These are phyloP conservation scores for Rhodosorus marinus DNA, from an alignment of 23 red algal species.

Conservation along the genomic window DNA sequence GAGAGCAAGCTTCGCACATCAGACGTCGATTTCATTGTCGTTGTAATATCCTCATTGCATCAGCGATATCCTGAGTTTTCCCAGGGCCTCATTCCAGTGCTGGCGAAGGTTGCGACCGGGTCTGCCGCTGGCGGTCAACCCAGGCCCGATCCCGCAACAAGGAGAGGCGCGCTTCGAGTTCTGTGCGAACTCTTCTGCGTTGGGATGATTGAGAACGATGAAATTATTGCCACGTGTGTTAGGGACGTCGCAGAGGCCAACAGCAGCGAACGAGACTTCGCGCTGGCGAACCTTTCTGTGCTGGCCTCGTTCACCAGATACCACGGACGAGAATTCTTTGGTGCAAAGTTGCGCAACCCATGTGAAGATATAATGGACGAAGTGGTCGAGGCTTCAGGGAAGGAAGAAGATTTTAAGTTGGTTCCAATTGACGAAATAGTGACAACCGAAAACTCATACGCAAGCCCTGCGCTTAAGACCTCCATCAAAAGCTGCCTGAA, in stretches of 20 bases:
- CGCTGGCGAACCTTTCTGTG: background rate
- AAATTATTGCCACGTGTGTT: background rate
- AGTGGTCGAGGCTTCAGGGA: background rate
- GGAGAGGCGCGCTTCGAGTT: background rate
- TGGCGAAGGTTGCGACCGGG: background rate
- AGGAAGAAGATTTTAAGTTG: too few species aligned
- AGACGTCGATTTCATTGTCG: constrained; percentile 30
- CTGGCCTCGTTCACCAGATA: background rate
- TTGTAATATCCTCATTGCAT: constrained; percentile 31
- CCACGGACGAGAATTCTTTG: background rate
- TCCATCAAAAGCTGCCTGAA: too few species aligned
- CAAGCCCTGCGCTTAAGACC: too few species aligned
- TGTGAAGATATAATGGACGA: background rate
- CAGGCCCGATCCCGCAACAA: too few species aligned
- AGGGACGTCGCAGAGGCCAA: background rate
- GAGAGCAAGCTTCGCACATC: constrained; percentile 30
- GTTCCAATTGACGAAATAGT: too few species aligned
- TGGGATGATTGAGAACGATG: background rate
- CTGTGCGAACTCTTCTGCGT: background rate
- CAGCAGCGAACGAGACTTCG: background rate
- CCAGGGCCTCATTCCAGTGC: background rate
- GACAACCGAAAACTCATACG: too few species aligned
- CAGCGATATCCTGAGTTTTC: constrained; percentile 57
- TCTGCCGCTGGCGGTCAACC: too few species aligned
- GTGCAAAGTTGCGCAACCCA: background rate